phyloP scores from a whole-genome alignment of 176 grass and related monocot species.

The Eleusine indica region DNA sequence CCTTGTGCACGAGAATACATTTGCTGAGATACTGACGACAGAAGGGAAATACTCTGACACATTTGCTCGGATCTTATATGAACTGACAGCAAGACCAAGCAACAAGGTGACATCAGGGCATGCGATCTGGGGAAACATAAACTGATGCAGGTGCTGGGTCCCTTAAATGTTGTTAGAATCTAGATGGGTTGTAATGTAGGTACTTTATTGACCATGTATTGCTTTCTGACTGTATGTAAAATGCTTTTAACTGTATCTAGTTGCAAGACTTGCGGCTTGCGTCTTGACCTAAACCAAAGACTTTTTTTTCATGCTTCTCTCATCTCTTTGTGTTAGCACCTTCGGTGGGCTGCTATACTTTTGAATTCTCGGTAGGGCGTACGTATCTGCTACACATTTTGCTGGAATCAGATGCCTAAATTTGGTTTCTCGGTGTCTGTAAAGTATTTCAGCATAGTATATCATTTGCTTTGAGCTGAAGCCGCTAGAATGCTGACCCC shows the following conservation, averaged over 20 bases:
- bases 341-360: background rate
- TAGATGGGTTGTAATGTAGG: conserved; percentile 23
- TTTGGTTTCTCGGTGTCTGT: background rate
- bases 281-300: background rate
- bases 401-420: background rate
- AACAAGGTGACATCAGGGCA: conserved; percentile 73
- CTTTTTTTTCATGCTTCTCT: background rate
- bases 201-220: background rate
- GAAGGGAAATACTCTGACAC: conserved; percentile 88
- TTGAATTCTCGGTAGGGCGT: background rate
- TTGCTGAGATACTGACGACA: conserved; percentile 82
- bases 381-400: conserved; percentile 2
- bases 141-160: conserved; percentile 30
- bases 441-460: background rate
- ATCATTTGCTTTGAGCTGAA: background rate
- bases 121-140: conserved; percentile 96
- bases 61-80: conserved; percentile 89
- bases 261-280: conserved; percentile 7
- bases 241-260: conserved; percentile 29
- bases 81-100: conserved; percentile 83
- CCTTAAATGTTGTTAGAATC: conserved; percentile 16
- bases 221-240: conserved; percentile 33
- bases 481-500: background rate
- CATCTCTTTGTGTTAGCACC: background rate
- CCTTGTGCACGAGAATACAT: conserved; percentile 84